Evolutionary conservation across 1,139 yeast genomes (phyloP), one percentile per base, ranked within the genome.

Genomic region (Geotrichum cucujoidarum): DNA sequence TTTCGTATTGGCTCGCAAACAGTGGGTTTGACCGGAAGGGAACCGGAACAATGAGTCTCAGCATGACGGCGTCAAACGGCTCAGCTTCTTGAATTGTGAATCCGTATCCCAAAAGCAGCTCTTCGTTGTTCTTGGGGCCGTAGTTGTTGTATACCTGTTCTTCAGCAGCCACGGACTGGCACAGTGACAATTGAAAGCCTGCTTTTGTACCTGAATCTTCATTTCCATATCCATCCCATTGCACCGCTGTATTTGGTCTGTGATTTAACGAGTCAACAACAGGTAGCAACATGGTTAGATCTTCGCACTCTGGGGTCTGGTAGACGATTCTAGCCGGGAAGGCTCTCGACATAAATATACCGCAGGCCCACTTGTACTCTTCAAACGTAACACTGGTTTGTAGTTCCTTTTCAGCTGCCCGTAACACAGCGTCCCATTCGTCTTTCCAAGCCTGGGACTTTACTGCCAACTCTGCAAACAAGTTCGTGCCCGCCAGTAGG

Each of bases 101-200:
- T 0, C 96, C 97, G 57, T 76, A 76, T 2, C 76, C 76, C 32
- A 68, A 58, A 30, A 76, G 55, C 21, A 83, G 69, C 57, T 87
- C 95, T 59, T 84, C 88, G 60, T 89, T 89, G 0, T 94, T 83
- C 61, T 88, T 89, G 51, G 81, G 77, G 1, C 97, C 97, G 63
- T 90, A 89, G 64, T 86, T 88, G 63, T 89, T 88, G 63, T 65
- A 82, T 1, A 88, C 57, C 59, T 87, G 83, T 3, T 61, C 60
- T 0, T 78, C 81, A 7, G 56, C 57, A 1, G 49, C 52, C 3
- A 59, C 45, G 0, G 31, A 38, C 10, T 41, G 46, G 21, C 51
- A 43, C 14, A 42, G 31, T 5, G 51, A 47, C 24, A 49, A 62
- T 5, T 59, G 49, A 44, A 68, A 65, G 2, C 55, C 40, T 8